A percentile compares a stretch with the other conserved stretches of the same genome.
phyloP scores from a whole-genome alignment of 164 flowering plant genomes.

The Euptelea pleiosperma region DNA sequence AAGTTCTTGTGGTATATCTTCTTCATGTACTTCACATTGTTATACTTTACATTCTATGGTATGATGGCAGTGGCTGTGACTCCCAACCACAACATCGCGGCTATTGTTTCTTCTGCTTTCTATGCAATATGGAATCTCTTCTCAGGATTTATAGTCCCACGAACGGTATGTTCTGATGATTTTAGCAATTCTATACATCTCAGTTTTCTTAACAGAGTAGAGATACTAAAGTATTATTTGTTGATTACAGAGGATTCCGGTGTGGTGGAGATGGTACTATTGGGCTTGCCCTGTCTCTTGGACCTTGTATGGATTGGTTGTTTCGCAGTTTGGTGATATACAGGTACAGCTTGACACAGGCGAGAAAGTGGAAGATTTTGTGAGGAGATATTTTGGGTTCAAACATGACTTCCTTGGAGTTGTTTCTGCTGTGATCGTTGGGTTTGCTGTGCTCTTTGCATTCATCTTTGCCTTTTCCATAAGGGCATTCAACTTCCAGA shows the following conservation, averaged over 20 bases:
- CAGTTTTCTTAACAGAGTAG: neutral
- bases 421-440: conserved; percentile 27
- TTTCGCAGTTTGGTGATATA: conserved; percentile 49
- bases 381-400: conserved; percentile 40
- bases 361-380: conserved; percentile 25
- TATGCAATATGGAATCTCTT: conserved; percentile 45
- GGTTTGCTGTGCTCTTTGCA: conserved; percentile 38
- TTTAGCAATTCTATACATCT: neutral
- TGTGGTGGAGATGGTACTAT: conserved; percentile 69
- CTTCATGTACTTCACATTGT: conserved; percentile 46
- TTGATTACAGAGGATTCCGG: conserved; percentile 46
- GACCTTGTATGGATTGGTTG: conserved; percentile 53
- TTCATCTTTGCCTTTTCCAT: conserved; percentile 43
- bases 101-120: conserved; percentile 30
- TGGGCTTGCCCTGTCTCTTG: conserved; percentile 50
- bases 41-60: conserved; percentile 54
- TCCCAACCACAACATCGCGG: conserved; percentile 42
- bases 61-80: conserved; percentile 58
- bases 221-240: neutral
- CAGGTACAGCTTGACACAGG: conserved; percentile 11
- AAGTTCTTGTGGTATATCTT: conserved; percentile 54
- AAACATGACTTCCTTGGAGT: conserved; percentile 32
- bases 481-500: conserved; percentile 37
- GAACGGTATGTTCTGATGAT: conserved; percentile 22
- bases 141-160: conserved; percentile 34